These are phyloP conservation scores for Casuarina equisetifolia DNA, from an alignment of 306 rosid species.

Conservation along the genomic window DNA sequence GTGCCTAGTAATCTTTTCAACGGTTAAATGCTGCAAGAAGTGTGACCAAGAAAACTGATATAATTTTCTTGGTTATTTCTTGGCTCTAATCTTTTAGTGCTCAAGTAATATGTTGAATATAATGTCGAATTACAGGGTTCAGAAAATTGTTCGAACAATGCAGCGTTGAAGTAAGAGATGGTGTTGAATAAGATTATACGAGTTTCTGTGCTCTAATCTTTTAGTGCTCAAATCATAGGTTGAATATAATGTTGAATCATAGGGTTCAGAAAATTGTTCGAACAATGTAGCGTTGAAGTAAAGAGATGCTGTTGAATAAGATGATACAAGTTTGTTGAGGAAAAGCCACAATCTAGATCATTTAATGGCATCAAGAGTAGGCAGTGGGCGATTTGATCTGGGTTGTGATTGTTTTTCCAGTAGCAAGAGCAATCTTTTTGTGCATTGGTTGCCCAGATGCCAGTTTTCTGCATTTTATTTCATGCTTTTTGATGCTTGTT, in stretches of 20 bases:
- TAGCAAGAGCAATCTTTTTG: background rate
- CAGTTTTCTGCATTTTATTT: background rate
- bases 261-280: too few species aligned
- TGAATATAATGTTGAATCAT: too few species aligned
- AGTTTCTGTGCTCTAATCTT: too few species aligned
- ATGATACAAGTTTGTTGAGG: background rate
- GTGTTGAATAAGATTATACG: too few species aligned
- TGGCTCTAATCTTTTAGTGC: background rate
- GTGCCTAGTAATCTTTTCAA: background rate
- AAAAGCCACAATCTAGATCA: background rate
- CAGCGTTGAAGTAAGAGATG: too few species aligned
- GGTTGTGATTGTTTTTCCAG: background rate
- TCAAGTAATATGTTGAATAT: background rate
- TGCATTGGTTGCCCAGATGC: background rate
- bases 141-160: background rate
- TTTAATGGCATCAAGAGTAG: background rate
- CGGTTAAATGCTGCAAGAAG: background rate
- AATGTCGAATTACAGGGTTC: background rate
- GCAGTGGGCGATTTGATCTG: background rate
- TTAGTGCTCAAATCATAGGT: too few species aligned
- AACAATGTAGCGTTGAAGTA: background rate
- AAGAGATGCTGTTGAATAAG: background rate
- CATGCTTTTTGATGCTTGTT: constrained; percentile 11
- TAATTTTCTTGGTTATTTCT: background rate
- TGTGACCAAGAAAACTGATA: background rate